These are phyloP conservation scores for Xenoacremonium recifei DNA, from an alignment of 2,329 filamentous ascomycete species.

Conservation along the genomic window DNA sequence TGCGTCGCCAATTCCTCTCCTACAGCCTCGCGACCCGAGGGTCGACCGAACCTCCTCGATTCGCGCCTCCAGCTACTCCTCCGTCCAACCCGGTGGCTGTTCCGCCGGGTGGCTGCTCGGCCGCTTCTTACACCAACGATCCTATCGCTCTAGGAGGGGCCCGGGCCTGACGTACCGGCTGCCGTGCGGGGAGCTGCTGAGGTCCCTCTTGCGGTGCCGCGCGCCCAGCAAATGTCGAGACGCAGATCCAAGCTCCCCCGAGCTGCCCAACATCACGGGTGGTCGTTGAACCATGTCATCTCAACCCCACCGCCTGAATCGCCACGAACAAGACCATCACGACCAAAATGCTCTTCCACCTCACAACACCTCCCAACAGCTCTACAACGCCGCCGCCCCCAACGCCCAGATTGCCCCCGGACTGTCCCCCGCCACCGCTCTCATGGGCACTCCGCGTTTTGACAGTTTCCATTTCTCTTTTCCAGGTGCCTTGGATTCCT, in stretches of 20 bases:
- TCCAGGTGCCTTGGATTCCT: constrained; percentile 33
- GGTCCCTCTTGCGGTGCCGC: too few relatives aligned
- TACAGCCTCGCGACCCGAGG: background rate
- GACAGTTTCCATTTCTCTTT: constrained; percentile 54
- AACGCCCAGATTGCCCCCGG: constrained; percentile 20
- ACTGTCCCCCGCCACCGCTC: constrained; percentile 20
- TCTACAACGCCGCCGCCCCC: constrained; percentile 22
- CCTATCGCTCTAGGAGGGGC: constrained; percentile 18
- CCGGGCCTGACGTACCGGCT: constrained; percentile 18
- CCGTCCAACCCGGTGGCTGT: background rate
- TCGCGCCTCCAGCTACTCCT: background rate
- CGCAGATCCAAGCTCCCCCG: too few relatives aligned
- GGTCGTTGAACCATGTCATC: constrained; percentile 28
- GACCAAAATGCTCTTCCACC: constrained; percentile 29
- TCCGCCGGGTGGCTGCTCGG: background rate
- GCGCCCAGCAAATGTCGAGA: too few relatives aligned
- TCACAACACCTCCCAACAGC: constrained; percentile 23
- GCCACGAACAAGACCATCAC: too few relatives aligned
- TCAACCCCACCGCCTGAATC: constrained; percentile 26
- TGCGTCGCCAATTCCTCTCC: constrained; percentile 12
- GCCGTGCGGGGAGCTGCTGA: constrained; percentile 27
- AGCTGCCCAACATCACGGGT: constrained; percentile 11
- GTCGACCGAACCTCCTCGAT: background rate
- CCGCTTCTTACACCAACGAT: constrained; percentile 1
- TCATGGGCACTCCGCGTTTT: constrained; percentile 50